These are phyloP conservation scores for Thuidium tamariscinum DNA, from an alignment of 225 moss, liverwort and hornwort species.

Conservation along the genomic window DNA sequence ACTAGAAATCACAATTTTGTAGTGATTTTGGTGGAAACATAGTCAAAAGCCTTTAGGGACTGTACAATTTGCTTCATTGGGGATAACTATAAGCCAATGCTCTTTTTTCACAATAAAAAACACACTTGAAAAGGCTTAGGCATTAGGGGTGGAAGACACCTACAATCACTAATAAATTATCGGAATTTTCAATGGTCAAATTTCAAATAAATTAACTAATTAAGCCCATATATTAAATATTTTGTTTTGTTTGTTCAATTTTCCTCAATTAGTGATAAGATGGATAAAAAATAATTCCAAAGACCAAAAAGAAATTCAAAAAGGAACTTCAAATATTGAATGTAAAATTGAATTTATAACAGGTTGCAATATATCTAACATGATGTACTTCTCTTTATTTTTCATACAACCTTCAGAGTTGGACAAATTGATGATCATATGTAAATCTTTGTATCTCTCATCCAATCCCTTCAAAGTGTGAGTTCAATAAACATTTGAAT, in stretches of 20 bases:
- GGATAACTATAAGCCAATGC: too few relatives aligned
- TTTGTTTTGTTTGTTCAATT: not conserved
- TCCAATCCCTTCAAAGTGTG: not conserved
- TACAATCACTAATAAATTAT: too few relatives aligned
- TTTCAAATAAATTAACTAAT: not conserved
- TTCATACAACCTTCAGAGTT: not conserved
- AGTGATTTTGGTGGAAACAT: too few relatives aligned
- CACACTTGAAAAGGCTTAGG: too few relatives aligned
- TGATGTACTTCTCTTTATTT: not conserved
- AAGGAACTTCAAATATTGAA: too few relatives aligned
- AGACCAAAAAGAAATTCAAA: too few relatives aligned
- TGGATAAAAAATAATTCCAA: fast-evolving
- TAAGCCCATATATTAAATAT: not conserved
- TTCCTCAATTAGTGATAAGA: not conserved
- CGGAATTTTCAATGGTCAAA: too few relatives aligned
- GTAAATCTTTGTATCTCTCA: not conserved
- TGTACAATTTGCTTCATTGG: too few relatives aligned
- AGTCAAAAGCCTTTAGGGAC: too few relatives aligned
- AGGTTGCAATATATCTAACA: not conserved
- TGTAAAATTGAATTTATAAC: not conserved
- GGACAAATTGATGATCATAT: not conserved
- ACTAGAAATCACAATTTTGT: too few relatives aligned
- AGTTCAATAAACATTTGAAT: not conserved
- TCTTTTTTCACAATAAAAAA: too few relatives aligned
- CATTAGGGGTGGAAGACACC: too few relatives aligned